Evolutionary conservation across 257 asterid genomes (phyloP).

Genomic region (Solanum medicagineum): DNA sequence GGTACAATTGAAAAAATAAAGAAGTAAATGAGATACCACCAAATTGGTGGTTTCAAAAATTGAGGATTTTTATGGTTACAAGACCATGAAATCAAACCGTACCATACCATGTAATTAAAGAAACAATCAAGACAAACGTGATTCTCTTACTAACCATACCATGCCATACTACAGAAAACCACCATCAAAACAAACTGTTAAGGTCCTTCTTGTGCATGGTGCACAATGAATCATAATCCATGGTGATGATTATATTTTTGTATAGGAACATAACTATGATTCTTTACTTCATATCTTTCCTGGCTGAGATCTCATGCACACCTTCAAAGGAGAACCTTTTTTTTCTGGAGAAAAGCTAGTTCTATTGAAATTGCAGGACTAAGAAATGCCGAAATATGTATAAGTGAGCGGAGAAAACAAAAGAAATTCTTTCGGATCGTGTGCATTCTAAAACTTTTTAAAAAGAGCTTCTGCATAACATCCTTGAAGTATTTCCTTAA

Average conservation of each 20-base stretch:
- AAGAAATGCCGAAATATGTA: neutral
- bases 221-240: neutral
- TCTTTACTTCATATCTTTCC: neutral
- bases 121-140: too few species aligned
- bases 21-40: too few species aligned
- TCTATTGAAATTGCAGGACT: neutral
- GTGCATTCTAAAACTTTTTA: neutral
- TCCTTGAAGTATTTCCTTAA: neutral
- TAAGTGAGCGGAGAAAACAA: neutral
- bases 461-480: neutral
- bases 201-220: neutral
- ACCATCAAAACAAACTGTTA: neutral
- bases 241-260: neutral
- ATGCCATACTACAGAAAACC: too few species aligned
- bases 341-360: neutral
- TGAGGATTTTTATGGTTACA: too few species aligned
- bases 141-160: too few species aligned
- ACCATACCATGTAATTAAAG: too few species aligned
- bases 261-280: neutral
- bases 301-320: neutral
- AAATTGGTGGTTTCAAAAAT: too few species aligned
- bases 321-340: neutral
- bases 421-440: neutral
- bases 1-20: too few species aligned
- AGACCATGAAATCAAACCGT: too few species aligned